Conservation (phyloP, 805 yeast genomes). For the Wickerhamiella kurtzmanii region DNA sequence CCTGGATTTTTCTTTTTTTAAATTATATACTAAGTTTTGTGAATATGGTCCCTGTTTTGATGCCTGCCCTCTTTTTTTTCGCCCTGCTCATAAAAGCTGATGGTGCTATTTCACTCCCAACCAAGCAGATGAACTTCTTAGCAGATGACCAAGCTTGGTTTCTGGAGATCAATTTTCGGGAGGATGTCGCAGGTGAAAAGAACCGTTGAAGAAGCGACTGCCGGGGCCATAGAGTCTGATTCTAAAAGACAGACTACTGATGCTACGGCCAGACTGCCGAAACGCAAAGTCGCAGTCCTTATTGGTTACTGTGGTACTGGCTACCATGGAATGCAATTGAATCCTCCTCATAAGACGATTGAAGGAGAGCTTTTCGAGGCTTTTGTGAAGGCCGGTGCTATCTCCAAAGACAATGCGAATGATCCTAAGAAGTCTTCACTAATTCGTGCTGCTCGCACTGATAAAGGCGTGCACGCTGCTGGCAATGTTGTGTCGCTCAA, state of each 20-base stretch:
- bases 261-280: slow-evolving; percentile 31
- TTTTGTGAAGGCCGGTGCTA: slow-evolving; percentile 73
- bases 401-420: slow-evolving; percentile 71
- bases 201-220: background rate
- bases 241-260: background rate
- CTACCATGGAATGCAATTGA: slow-evolving; percentile 90
- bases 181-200: slow-evolving; percentile 1
- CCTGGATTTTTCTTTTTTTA: background rate
- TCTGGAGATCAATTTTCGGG: slow-evolving; percentile 1
- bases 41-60: no score
- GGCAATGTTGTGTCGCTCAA: slow-evolving; percentile 82
- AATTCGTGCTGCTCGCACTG: slow-evolving; percentile 53
- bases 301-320: slow-evolving; percentile 95
- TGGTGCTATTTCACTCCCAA: slow-evolving; percentile 5
- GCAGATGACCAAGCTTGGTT: slow-evolving; percentile 4
- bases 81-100: no score
- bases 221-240: slow-evolving; percentile 1
- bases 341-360: slow-evolving; percentile 77
- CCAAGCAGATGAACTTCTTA: background rate
- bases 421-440: slow-evolving; percentile 82
- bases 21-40: background rate
- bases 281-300: slow-evolving; percentile 78
- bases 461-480: slow-evolving; percentile 96
- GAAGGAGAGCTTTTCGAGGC: slow-evolving; percentile 83
- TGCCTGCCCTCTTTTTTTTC: no score